Evolutionary conservation across 306 rosid species (phyloP).

Genomic region (Carpinus fangiana): DNA sequence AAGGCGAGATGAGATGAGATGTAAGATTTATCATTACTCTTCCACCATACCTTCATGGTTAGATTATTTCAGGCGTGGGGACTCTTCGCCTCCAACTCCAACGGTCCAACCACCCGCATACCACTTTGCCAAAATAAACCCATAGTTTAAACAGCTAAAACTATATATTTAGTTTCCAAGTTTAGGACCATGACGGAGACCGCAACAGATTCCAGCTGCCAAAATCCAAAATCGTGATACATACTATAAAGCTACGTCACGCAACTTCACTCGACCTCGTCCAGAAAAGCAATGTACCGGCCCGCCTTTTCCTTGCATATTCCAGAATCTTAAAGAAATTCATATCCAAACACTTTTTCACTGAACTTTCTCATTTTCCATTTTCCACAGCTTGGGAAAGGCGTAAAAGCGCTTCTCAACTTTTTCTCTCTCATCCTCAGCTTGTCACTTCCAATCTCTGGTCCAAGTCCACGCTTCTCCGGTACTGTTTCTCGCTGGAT

Average conservation of each 20-base stretch:
- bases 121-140: not conserved
- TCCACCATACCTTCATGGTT: no score
- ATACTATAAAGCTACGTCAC: no score
- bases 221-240: not conserved
- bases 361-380: not conserved
- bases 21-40: no score
- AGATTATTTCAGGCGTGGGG: not conserved
- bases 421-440: conserved; percentile 3
- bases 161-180: not conserved
- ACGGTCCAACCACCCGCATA: not conserved
- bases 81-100: not conserved
- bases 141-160: not conserved
- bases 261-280: not conserved
- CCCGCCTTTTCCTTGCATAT: conserved; percentile 26
- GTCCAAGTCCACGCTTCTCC: not conserved
- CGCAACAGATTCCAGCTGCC: not conserved
- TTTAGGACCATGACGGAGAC: not conserved
- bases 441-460: not conserved
- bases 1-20: no score
- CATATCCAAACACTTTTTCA: conserved; percentile 27
- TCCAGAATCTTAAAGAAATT: conserved; percentile 41
- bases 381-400: not conserved
- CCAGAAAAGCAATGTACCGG: not conserved
- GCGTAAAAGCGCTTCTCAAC: not conserved
- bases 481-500: not conserved